These are phyloP conservation scores for Pythium insidiosum DNA, from an alignment of 352 stramenopile species.

Conservation along the genomic window DNA sequence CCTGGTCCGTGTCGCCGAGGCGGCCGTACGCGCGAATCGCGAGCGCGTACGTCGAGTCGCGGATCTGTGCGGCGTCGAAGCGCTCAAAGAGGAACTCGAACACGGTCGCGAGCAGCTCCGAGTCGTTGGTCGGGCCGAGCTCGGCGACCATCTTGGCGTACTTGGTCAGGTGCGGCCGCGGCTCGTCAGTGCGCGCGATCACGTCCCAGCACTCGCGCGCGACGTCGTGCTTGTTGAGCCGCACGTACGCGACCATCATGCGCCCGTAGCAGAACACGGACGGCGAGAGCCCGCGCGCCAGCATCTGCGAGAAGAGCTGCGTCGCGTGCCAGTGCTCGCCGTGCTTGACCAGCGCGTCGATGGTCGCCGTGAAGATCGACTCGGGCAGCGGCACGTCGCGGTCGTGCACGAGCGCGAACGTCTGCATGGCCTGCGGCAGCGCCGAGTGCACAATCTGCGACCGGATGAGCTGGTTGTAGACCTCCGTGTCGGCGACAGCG, in stretches of 20 bases:
- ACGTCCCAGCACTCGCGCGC: constrained; percentile 65
- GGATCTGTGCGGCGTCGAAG: constrained; percentile 37
- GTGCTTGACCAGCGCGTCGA: constrained; percentile 54
- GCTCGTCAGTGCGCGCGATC: constrained; percentile 42
- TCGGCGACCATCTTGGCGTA: constrained; percentile 61
- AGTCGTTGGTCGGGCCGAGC: constrained; percentile 48
- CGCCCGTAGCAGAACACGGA: constrained; percentile 69
- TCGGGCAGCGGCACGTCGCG: constrained; percentile 44
- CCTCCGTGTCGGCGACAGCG: constrained; percentile 29
- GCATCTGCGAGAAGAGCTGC: constrained; percentile 70
- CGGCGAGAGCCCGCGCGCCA: constrained; percentile 43
- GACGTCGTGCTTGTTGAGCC: constrained; percentile 49
- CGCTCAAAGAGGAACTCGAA: constrained; percentile 50
- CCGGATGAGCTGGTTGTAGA: constrained; percentile 71
- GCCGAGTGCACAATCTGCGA: constrained; percentile 62
- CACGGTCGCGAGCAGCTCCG: constrained; percentile 44
- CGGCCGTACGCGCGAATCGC: constrained; percentile 68
- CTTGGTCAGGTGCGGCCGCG: constrained; percentile 29
- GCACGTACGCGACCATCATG: constrained; percentile 73
- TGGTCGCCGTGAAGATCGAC: constrained; percentile 69
- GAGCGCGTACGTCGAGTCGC: constrained; percentile 43
- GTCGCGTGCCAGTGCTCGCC: constrained; percentile 59
- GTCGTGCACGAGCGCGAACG: constrained; percentile 47
- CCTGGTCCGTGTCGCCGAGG: constrained; percentile 49
- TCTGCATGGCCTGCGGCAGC: constrained; percentile 66